Base-by-base conservation (phyloP, 805 yeast species). In the Saccharomyces paradoxus region DNA sequence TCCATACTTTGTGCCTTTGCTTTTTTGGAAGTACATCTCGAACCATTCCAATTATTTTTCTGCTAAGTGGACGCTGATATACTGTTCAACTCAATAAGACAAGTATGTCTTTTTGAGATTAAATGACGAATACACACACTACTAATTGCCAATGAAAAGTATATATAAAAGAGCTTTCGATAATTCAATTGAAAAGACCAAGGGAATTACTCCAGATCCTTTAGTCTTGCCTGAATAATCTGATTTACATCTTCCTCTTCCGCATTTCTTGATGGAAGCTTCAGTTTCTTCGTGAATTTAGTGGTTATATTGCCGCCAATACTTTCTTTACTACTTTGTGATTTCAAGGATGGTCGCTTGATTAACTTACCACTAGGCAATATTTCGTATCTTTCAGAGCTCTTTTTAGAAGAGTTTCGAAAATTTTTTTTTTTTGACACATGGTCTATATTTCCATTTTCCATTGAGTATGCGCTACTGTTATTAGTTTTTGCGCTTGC, bases 331-430 rank as follows among this genome's bases (percentile, higher is more conserved):
- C 22, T 21, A 22, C 14, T 46, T 30, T 30, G 59, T 41, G 28
- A 61, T 58, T 46, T 63, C 56, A 52, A 59, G 59, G 50, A 59
- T 68, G 64, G 72, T 66, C 71, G 76, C 63, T 68, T 78, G 24
- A 87, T 74, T 14, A 81, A 70, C 58, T 84, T 81, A 41, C 96
- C 95, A 66, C 91, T 84, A 1, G 95, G 95, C 55, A 87, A 74
- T 49, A 83, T 71, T 59, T 85, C 92, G 60, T 74, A 78, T 30
- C 72, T 68, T 4, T 66, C 64, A 22, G 67, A 63, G 47, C 66
- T 61, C 48, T 57, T 60, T 9, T 48, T 54, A 10, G 49, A 29
- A 8, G 44, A 10, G 12, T 41, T 30, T 3, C 6, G 9, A 3
- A 30, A 22, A 9, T 6, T 10, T 2, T 17, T 29, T 12, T 49